Base-by-base conservation (phyloP, 345 rosid species). In the Aurinia saxatilis region DNA sequence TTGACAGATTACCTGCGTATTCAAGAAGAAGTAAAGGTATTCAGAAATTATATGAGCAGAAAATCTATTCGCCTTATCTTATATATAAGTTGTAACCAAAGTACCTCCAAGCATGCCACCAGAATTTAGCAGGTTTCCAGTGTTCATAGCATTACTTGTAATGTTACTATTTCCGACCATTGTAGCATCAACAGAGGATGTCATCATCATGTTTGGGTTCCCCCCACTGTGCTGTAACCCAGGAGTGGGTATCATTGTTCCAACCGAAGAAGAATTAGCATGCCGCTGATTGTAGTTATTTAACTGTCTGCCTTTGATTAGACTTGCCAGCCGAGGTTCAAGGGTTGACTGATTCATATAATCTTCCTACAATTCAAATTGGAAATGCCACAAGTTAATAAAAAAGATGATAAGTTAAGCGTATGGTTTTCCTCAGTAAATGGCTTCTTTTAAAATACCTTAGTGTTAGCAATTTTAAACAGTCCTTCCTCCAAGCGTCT, bases 241-340 rank as follows among this genome's bases (percentile, higher is more conserved):
- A 68, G 97, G 99, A 12, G 95, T 95, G 15, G 97, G 97, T 63
- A 95, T 88, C 99, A 95, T 95, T 30, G 96, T 82, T 58, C 86
- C 86, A 75, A 79, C 65, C 10, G 87, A 51, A 21, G 93, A 63
- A 36, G 99, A 75, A 79, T 79, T 82, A 65, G 80, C 75, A 17
- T 70, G 89, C 19, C 86, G 88, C 39, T 80, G 88, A 53, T 65
- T 81, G 66, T 79, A 82, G 69, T 14, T 70, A 61, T 66, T 83
- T 49, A 34, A 73, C 68, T 81, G 19, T 34, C 68, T 19, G 30
- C 75, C 70, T 77, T 65, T 84, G 67, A 87, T 51, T 67, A 93
- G 49, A 49, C 27, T 62, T 29, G 79, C 75, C 62, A 90, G 54
- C 42, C 99, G 97, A 59, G 42, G 55, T 74, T 90, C 96, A 65